Evolutionary conservation across 768 basidiomycete species (phyloP).

Genomic region (Amanita thiersii): DNA sequence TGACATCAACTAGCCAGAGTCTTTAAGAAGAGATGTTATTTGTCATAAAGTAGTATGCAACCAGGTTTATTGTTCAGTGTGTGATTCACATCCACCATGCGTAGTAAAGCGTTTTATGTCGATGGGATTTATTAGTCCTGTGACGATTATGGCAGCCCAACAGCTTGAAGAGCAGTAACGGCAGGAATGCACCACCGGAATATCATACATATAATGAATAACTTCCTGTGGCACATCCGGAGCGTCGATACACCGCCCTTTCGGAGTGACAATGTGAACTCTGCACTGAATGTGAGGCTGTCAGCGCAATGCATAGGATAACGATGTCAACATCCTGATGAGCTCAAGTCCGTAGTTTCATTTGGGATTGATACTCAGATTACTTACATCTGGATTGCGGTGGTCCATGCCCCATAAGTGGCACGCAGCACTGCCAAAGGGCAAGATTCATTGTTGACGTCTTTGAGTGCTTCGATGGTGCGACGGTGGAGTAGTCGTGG

Average conservation of each 20-base stretch:
- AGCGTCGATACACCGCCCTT: constrained; percentile 21
- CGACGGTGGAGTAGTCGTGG: too few species aligned
- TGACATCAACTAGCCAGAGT: too few species aligned
- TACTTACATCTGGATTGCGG: constrained; percentile 27
- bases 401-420: constrained; percentile 25
- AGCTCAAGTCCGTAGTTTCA: constrained; percentile 1
- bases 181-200: constrained; percentile 30
- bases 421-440: constrained; percentile 32
- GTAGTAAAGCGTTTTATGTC: too few species aligned
- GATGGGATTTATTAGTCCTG: constrained; percentile 19
- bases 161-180: constrained; percentile 31
- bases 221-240: constrained; percentile 11
- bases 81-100: too few species aligned
- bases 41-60: too few species aligned
- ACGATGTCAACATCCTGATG: constrained; percentile 40
- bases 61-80: too few species aligned
- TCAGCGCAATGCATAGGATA: constrained; percentile 20
- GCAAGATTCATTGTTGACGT: constrained; percentile 21
- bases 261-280: constrained; percentile 28
- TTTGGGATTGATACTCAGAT: neutral
- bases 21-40: too few species aligned
- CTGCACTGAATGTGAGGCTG: constrained; percentile 19
- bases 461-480: constrained; percentile 16
- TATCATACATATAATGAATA: too few species aligned
- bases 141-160: constrained; percentile 34